These are phyloP conservation scores for Fomitiporia mediterranea DNA, from an alignment of 1,284 basidiomycete genomes.

Conservation along the genomic window DNA sequence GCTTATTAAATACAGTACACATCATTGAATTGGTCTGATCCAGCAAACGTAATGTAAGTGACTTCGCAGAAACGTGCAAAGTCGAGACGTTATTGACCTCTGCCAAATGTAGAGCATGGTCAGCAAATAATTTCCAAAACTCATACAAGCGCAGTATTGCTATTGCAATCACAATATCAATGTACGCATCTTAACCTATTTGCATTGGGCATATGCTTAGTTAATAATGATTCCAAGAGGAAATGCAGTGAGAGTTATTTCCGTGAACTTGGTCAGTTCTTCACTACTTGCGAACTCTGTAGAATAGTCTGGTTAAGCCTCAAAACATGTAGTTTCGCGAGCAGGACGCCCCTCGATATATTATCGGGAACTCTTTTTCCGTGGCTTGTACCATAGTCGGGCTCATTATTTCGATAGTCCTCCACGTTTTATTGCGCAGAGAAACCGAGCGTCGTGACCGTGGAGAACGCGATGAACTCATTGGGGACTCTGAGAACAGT, in stretches of 20 bases:
- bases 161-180: constrained; percentile 60
- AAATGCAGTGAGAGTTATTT: constrained; percentile 43
- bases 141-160: constrained; percentile 72
- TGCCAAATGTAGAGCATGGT: constrained; percentile 47
- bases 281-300: constrained; percentile 22
- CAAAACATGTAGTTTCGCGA: constrained; percentile 30
- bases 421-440: constrained; percentile 33
- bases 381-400: constrained; percentile 45
- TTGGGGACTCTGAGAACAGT: constrained; percentile 29
- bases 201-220: not conserved
- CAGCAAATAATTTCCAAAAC: constrained; percentile 69
- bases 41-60: not conserved
- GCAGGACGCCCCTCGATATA: constrained; percentile 41
- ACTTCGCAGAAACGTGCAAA: no score
- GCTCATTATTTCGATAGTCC: constrained; percentile 36
- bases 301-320: not conserved
- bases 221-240: constrained; percentile 29
- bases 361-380: constrained; percentile 46
- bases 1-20: no score
- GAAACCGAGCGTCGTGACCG: constrained; percentile 43
- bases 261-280: constrained; percentile 38
- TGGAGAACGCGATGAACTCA: constrained; percentile 45
- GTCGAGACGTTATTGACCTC: not conserved
- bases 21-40: no score
- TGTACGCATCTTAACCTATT: constrained; percentile 23